Evolutionary conservation across 306 rosid species (phyloP).

Genomic region (Aeschynomene evenia): DNA sequence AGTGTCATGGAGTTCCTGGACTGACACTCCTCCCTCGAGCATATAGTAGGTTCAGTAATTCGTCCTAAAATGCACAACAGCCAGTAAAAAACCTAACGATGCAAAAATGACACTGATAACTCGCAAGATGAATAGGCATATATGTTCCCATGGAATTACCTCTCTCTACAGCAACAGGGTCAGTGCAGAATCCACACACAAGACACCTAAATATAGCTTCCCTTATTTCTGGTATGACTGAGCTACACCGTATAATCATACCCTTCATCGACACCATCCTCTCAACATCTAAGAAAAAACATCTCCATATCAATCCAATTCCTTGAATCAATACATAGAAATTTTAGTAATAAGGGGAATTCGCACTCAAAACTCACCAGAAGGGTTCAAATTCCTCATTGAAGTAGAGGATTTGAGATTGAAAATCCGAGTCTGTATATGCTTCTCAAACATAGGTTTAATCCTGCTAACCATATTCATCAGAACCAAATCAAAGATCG

Average conservation of each 20-base stretch:
- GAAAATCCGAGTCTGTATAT: constrained; percentile 85
- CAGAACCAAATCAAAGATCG: constrained; percentile 89
- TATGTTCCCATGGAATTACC: constrained; percentile 41
- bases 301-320: constrained; percentile 18
- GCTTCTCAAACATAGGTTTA: constrained; percentile 81
- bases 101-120: constrained; percentile 2
- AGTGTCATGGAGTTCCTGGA: constrained; percentile 89
- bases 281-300: constrained; percentile 65
- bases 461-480: constrained; percentile 86
- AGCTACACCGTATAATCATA: constrained; percentile 83
- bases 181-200: constrained; percentile 82
- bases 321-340: not conserved
- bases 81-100: constrained; percentile 16
- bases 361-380: constrained; percentile 52
- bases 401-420: constrained; percentile 76
- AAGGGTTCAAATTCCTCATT: constrained; percentile 91
- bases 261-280: constrained; percentile 95
- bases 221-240: constrained; percentile 90
- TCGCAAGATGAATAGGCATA: not conserved
- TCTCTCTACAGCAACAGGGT: constrained; percentile 80
- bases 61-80: constrained; percentile 49
- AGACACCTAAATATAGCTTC: constrained; percentile 97
- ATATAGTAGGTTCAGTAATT: constrained; percentile 66
- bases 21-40: constrained; percentile 91
- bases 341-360: not conserved